Percentiles rank a stretch among this genome's conserved stretches.
Conservation (phyloP, 208 protist species). For the Balamuthia mandrillaris region DNA sequence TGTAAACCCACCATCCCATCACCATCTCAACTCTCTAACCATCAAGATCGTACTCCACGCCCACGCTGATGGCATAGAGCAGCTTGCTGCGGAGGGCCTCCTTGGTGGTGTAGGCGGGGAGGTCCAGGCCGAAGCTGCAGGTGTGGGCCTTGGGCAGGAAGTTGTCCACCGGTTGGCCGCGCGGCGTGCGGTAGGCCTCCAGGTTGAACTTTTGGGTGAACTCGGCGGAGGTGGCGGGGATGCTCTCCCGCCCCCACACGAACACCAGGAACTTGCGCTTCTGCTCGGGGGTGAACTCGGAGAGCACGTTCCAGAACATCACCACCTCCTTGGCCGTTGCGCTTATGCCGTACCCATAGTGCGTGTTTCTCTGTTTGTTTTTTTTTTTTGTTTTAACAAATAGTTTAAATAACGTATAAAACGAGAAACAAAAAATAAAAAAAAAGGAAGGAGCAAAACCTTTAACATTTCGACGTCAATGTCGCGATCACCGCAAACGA, state of each 20-base stretch:
- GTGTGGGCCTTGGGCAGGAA: slow-evolving; percentile 57
- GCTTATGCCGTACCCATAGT: background rate
- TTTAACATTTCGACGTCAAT: slow-evolving; percentile 1
- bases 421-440: background rate
- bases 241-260: slow-evolving; percentile 30
- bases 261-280: slow-evolving; percentile 27
- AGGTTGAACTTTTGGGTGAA: no score
- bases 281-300: background rate
- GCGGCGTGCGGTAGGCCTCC: no score
- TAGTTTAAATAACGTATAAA: background rate
- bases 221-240: background rate
- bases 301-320: slow-evolving; percentile 31
- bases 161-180: background rate
- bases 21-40: no score
- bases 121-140: slow-evolving; percentile 63
- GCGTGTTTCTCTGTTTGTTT: slow-evolving; percentile 28
- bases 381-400: background rate
- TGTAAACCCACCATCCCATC: no score
- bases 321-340: background rate
- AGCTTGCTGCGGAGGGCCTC: slow-evolving; percentile 50
- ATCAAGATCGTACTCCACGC: no score
- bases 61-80: slow-evolving; percentile 55
- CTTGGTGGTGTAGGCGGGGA: slow-evolving; percentile 50
- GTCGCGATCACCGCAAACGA: slow-evolving; percentile 21
- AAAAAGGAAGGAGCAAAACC: background rate